Percentiles rank a stretch among this genome's conserved stretches.
These are phyloP conservation scores for Calonectria pseudoreteaudii DNA, from an alignment of 2,329 filamentous ascomycete genomes.

Conservation along the genomic window DNA sequence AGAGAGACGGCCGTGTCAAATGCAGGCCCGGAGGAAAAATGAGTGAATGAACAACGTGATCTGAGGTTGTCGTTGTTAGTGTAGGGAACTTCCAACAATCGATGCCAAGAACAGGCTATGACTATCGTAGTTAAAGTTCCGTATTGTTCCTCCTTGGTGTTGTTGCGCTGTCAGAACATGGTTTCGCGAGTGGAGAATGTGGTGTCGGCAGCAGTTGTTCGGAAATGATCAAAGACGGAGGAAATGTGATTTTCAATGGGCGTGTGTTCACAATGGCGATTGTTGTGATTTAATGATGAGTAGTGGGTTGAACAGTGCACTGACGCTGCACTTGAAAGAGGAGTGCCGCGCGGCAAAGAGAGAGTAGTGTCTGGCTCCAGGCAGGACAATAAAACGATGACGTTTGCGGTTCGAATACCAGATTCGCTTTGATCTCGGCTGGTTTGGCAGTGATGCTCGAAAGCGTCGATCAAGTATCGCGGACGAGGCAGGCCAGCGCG, in stretches of 20 bases:
- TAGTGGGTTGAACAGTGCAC: not conserved
- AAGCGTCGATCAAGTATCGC: conserved; percentile 1
- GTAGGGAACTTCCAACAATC: conserved; percentile 20
- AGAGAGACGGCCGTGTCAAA: not conserved
- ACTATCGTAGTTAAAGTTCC: conserved; percentile 20
- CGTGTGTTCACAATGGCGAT: not conserved
- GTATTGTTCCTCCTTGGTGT: conserved; percentile 35
- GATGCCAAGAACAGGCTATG: conserved; percentile 19
- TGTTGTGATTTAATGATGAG: conserved; percentile 13
- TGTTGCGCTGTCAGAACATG: conserved; percentile 40
- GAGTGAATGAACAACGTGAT: conserved; percentile 22
- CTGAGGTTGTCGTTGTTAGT: conserved; percentile 22
- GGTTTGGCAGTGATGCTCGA: conserved; percentile 8
- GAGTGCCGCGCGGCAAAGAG: not conserved
- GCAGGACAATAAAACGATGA: conserved; percentile 11
- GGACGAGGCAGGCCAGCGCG: conserved; percentile 7
- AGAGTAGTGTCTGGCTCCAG: conserved; percentile 11
- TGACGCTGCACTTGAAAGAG: not conserved
- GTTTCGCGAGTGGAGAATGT: not conserved
- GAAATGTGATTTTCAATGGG: not conserved
- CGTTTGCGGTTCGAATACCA: conserved; percentile 16
- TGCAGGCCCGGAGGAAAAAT: conserved; percentile 1
- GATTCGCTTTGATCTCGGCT: conserved; percentile 18
- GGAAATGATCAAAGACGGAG: not conserved
- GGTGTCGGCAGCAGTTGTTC: not conserved